Evolutionary conservation across 768 basidiomycete species (phyloP).

Genomic region (Rhodotorula diobovata): DNA sequence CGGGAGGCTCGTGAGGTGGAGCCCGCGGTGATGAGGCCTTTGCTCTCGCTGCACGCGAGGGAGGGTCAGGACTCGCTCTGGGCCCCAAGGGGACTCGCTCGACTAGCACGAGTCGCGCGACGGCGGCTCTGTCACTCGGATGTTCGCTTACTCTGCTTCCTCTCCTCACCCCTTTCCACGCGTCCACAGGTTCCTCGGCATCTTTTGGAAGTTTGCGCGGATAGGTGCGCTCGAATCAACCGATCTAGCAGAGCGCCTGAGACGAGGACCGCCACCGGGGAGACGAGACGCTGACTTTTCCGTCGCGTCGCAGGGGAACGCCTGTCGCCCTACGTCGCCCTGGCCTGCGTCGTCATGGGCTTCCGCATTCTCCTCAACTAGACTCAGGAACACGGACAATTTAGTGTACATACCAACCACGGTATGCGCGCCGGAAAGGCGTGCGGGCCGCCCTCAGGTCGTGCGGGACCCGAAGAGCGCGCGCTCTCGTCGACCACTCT

Average conservation of each 20-base stretch:
- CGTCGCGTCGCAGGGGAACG: slow-evolving; percentile 65
- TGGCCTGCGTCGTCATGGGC: slow-evolving; percentile 92
- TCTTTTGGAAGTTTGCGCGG: slow-evolving; percentile 92
- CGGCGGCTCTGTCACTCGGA: neutral
- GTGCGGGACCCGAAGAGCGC: too few relatives aligned
- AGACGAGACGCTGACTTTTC: neutral
- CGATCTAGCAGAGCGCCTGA: too few relatives aligned
- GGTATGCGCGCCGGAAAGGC: too few relatives aligned
- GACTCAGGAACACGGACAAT: too few relatives aligned
- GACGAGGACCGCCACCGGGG: too few relatives aligned
- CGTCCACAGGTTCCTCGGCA: slow-evolving; percentile 67
- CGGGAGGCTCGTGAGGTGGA: neutral
- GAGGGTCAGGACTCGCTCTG: too few relatives aligned
- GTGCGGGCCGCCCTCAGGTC: too few relatives aligned
- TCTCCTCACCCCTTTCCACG: neutral
- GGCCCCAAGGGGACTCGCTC: too few relatives aligned
- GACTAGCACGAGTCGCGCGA: too few relatives aligned
- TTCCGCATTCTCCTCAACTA: slow-evolving; percentile 57
- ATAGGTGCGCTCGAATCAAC: slow-evolving; percentile 61
- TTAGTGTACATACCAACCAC: neutral
- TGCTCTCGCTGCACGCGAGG: too few relatives aligned
- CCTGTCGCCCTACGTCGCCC: slow-evolving; percentile 87
- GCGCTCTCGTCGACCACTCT: too few relatives aligned
- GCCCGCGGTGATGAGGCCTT: neutral
- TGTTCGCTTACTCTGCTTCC: neutral